Conservation (phyloP, 1,139 yeast genomes). For the Protomyces inundatus region DNA sequence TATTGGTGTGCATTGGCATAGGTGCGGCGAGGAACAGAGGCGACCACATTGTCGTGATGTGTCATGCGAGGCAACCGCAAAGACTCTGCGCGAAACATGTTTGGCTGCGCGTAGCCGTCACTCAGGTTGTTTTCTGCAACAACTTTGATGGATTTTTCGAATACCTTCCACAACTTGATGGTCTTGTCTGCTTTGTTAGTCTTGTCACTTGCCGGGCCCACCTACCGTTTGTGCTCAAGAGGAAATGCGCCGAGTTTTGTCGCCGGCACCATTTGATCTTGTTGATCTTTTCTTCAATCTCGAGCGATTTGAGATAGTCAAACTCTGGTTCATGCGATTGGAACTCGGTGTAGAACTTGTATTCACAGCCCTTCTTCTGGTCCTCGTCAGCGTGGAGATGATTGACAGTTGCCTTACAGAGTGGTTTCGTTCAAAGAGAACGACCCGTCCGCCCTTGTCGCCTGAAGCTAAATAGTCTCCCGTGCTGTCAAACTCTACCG, state of each 20-base stretch:
- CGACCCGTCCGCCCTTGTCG: conserved; percentile 97
- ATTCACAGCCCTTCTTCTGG: conserved; percentile 75
- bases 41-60: conserved; percentile 87
- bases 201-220: background rate
- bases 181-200: conserved; percentile 60
- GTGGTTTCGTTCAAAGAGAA: conserved; percentile 83
- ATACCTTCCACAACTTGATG: conserved; percentile 92
- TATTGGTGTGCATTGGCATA: conserved; percentile 97
- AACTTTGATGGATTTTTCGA: conserved; percentile 84
- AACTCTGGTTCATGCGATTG: conserved; percentile 99
- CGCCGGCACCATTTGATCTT: conserved; percentile 94
- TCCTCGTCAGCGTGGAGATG: background rate
- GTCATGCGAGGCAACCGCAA: conserved; percentile 82
- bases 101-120: conserved; percentile 40
- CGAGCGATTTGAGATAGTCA: conserved; percentile 90
- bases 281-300: conserved; percentile 96
- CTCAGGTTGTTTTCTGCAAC: conserved; percentile 84
- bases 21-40: conserved; percentile 88
- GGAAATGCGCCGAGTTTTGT: conserved; percentile 78
- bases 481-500: conserved; percentile 92
- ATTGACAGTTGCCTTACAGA: conserved; percentile 34
- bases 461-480: conserved; percentile 97
- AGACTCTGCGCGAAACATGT: conserved; percentile 30
- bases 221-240: conserved; percentile 70
- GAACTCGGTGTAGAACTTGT: conserved; percentile 91